These are phyloP conservation scores for Malassezia restricta DNA, from an alignment of 1,284 basidiomycete genomes.

Conservation along the genomic window DNA sequence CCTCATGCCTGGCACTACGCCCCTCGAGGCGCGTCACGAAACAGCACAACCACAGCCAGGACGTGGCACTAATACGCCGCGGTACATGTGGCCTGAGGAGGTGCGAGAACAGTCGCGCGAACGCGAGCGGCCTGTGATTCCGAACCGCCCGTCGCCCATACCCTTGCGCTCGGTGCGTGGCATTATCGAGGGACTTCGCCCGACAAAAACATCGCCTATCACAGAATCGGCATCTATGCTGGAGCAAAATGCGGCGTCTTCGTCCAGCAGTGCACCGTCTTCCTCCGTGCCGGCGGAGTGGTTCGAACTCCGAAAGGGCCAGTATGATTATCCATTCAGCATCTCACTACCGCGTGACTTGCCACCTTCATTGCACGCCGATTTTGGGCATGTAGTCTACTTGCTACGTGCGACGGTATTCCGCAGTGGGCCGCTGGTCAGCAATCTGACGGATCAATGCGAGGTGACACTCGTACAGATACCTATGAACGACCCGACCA, in stretches of 20 bases:
- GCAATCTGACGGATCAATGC: slow-evolving; percentile 59
- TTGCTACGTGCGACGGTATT: slow-evolving; percentile 68
- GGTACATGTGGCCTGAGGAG: slow-evolving; percentile 3
- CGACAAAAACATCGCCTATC: background rate
- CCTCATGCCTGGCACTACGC: slow-evolving; percentile 1
- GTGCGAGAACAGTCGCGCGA: background rate
- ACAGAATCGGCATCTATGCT: background rate
- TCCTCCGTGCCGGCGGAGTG: slow-evolving; percentile 51
- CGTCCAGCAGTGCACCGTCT: slow-evolving; percentile 17
- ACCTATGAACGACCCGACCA: slow-evolving; percentile 52
- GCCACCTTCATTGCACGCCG: slow-evolving; percentile 66
- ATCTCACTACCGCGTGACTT: slow-evolving; percentile 69
- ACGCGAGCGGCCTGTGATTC: background rate
- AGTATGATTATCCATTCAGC: slow-evolving; percentile 85
- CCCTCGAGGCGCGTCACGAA: background rate
- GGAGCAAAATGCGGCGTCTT: slow-evolving; percentile 13
- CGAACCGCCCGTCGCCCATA: background rate
- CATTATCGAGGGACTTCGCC: slow-evolving; percentile 7
- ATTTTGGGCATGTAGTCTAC: slow-evolving; percentile 71
- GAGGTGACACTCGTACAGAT: slow-evolving; percentile 67
- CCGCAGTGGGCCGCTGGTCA: slow-evolving; percentile 67
- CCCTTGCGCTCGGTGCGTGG: slow-evolving; percentile 1
- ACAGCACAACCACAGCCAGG: background rate
- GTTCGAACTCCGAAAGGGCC: slow-evolving; percentile 81
- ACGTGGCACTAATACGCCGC: background rate